These are phyloP conservation scores for Coemansia sp. DNA, from an alignment of 192 early-diverging fungal genomes.

Conservation along the genomic window DNA sequence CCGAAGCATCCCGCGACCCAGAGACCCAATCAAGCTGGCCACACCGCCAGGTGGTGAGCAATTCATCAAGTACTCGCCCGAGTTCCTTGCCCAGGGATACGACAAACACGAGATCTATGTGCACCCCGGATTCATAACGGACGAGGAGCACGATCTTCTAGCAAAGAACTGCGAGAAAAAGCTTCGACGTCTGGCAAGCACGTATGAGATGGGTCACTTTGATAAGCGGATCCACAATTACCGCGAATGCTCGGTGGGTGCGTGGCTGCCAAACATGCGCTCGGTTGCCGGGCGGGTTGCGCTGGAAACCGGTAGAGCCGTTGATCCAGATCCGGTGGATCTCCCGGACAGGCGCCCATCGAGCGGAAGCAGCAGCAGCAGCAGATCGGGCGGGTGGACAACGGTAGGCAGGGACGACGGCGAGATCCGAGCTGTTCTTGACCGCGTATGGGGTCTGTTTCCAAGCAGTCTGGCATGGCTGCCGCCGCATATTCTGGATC, in stretches of 20 bases:
- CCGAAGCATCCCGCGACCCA: conserved; percentile 32
- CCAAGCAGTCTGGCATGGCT: conserved; percentile 64
- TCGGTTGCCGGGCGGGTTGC: conserved; percentile 32
- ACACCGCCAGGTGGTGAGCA: conserved; percentile 20
- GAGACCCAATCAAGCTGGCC: conserved; percentile 15
- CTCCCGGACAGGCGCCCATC: conserved; percentile 30
- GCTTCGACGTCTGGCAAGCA: conserved; percentile 54
- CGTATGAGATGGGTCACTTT: conserved; percentile 76
- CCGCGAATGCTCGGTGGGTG: conserved; percentile 68
- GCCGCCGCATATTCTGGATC: conserved; percentile 78
- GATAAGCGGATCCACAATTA: conserved; percentile 77
- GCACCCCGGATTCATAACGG: conserved; percentile 41
- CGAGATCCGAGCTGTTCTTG: conserved; percentile 56
- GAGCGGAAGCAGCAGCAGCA: background rate
- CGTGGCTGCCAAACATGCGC: conserved; percentile 56
- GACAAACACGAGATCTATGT: conserved; percentile 40
- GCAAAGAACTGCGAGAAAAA: conserved; percentile 52
- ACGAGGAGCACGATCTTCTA: conserved; percentile 47
- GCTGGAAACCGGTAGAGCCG: conserved; percentile 17
- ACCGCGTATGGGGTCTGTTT: conserved; percentile 61
- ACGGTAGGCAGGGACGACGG: conserved; percentile 52
- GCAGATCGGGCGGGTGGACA: conserved; percentile 46
- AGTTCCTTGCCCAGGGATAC: conserved; percentile 20
- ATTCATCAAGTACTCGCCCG: conserved; percentile 30
- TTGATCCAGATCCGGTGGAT: conserved; percentile 37